These are phyloP conservation scores for Lentinula guzmanii DNA, from an alignment of 768 basidiomycete genomes.

Conservation along the genomic window DNA sequence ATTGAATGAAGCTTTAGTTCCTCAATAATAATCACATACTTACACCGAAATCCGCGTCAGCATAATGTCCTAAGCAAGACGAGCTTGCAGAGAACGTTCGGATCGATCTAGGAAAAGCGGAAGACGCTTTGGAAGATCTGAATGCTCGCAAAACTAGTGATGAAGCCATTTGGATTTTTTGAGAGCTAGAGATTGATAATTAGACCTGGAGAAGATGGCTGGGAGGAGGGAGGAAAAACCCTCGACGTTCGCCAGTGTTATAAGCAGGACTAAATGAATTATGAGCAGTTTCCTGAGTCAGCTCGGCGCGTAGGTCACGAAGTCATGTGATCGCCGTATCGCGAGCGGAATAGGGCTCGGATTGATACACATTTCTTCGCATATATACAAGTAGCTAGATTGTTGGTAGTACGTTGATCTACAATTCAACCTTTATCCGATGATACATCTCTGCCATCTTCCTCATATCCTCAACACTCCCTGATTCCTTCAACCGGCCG, in stretches of 20 bases:
- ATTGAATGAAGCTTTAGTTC: neutral
- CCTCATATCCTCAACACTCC: conserved; percentile 32
- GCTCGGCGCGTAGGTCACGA: neutral
- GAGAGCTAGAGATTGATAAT: neutral
- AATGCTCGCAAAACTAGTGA: neutral
- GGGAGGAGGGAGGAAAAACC: neutral
- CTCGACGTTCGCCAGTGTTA: neutral
- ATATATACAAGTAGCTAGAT: neutral
- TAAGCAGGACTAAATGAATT: neutral
- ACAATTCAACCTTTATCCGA: conserved; percentile 26
- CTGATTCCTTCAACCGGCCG: conserved; percentile 22
- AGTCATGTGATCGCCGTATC: neutral
- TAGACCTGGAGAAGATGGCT: neutral
- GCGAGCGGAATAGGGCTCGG: too few species aligned
- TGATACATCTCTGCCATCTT: conserved; percentile 31
- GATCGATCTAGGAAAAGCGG: neutral
- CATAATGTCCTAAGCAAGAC: conserved; percentile 32
- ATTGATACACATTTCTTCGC: too few species aligned
- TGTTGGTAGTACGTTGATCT: neutral
- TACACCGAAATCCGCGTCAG: conserved; percentile 41
- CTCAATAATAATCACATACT: conserved; percentile 11
- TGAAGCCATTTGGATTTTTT: neutral
- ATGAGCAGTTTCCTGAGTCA: neutral
- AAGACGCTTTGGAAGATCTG: neutral
- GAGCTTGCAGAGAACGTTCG: conserved; percentile 35